phyloP scores from a whole-genome alignment of 768 basidiomycete genomes.

The Gelatoporia subvermispora region DNA sequence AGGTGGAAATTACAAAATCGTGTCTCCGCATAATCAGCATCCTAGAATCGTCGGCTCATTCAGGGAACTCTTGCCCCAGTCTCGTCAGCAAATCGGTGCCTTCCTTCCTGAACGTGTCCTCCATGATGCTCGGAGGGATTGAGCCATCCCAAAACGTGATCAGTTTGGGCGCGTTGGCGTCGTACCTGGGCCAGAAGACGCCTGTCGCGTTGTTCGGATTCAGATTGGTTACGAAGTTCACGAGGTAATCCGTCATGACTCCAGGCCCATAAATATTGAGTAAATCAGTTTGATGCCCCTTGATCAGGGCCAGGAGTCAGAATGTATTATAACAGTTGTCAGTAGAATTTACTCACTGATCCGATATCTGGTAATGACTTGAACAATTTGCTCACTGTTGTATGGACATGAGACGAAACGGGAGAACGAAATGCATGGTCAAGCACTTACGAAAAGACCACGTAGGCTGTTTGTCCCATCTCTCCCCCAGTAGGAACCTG shows the following conservation, averaged over 20 bases:
- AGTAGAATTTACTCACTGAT: too few relatives aligned
- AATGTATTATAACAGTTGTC: too few relatives aligned
- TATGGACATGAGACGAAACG: too few relatives aligned
- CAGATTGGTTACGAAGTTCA: conserved; percentile 34
- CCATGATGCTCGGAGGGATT: conserved; percentile 28
- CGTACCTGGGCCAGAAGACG: conserved; percentile 41
- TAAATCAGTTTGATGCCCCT: conserved; percentile 41
- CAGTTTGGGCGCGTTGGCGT: conserved; percentile 14
- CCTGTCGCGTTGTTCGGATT: conserved; percentile 36
- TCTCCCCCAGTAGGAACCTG: conserved; percentile 38
- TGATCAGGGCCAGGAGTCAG: neutral
- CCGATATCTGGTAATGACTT: too few relatives aligned
- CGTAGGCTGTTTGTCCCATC: conserved; percentile 5
- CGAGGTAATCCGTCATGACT: conserved; percentile 41
- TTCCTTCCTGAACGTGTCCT: conserved; percentile 39
- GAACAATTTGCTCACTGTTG: too few relatives aligned
- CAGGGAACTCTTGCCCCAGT: neutral
- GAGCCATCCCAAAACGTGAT: conserved; percentile 36
- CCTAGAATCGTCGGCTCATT: too few relatives aligned
- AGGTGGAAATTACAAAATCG: too few relatives aligned
- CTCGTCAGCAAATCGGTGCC: conserved; percentile 24
- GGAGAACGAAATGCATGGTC: too few relatives aligned
- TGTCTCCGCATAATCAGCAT: too few relatives aligned
- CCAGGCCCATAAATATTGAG: conserved; percentile 35
- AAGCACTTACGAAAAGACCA: neutral